These are phyloP conservation scores for Diplocarpon rosae DNA, from an alignment of 2,329 filamentous ascomycete genomes.

Conservation along the genomic window DNA sequence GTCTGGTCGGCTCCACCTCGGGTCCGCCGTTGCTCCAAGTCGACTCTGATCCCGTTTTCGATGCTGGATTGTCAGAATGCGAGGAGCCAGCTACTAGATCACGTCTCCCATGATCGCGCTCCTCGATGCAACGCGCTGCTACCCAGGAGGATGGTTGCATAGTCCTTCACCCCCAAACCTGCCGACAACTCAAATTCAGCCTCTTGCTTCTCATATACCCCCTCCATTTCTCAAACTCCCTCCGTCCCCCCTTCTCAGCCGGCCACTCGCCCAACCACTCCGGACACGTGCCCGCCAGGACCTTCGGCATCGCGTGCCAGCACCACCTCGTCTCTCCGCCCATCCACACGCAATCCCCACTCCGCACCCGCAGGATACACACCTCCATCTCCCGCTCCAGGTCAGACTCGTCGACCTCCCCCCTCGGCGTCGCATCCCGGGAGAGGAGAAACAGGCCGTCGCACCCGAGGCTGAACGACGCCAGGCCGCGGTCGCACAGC, in stretches of 20 bases:
- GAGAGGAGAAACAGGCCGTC: constrained; percentile 82
- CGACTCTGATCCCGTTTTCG: too few relatives aligned
- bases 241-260: constrained; percentile 22
- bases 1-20: too few relatives aligned
- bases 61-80: too few relatives aligned
- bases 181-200: constrained; percentile 87
- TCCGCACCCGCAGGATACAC: constrained; percentile 58
- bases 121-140: too few relatives aligned
- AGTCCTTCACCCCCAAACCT: constrained; percentile 48
- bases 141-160: too few relatives aligned
- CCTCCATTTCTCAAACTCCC: constrained; percentile 51
- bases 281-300: constrained; percentile 71
- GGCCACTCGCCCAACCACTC: constrained; percentile 68
- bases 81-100: too few relatives aligned
- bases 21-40: too few relatives aligned
- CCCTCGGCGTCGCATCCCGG: constrained; percentile 24
- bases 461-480: constrained; percentile 81
- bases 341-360: constrained; percentile 90
- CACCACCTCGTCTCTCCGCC: constrained; percentile 69
- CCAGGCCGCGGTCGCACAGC: constrained; percentile 62
- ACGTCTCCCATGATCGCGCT: too few relatives aligned
- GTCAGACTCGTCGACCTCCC: constrained; percentile 3
- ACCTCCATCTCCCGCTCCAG: constrained; percentile 23
- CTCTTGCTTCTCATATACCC: constrained; percentile 84
- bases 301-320: constrained; percentile 91